These are phyloP conservation scores for Rostrohypoxylon terebratum DNA, from an alignment of 495 filamentous ascomycete genomes.

Conservation along the genomic window DNA sequence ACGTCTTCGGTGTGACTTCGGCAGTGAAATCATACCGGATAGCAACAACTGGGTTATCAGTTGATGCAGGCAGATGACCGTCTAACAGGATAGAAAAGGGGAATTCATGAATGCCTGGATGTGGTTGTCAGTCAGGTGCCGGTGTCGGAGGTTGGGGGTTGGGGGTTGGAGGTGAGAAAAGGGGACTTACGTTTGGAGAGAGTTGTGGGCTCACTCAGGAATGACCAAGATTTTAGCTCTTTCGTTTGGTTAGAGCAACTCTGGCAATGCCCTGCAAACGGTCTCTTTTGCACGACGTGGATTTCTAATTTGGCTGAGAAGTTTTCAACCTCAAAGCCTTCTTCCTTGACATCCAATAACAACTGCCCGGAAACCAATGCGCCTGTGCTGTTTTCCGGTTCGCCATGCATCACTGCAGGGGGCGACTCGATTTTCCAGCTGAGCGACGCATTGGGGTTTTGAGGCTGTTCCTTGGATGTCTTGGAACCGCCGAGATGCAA, in stretches of 20 bases:
- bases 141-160: no score
- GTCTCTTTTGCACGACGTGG: conserved; percentile 78
- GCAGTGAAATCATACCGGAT: conserved; percentile 85
- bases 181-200: conserved; percentile 67
- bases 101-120: conserved; percentile 73
- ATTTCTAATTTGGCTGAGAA: conserved; percentile 77
- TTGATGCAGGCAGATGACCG: conserved; percentile 85
- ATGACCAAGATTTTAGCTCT: conserved; percentile 80
- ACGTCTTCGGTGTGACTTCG: conserved; percentile 67
- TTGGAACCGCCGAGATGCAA: conserved; percentile 59
- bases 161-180: neutral
- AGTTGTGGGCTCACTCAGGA: conserved; percentile 74
- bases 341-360: conserved; percentile 74
- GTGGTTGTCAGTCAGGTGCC: conserved; percentile 37
- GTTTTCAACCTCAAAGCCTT: conserved; percentile 71
- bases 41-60: conserved; percentile 74
- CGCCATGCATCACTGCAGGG: conserved; percentile 85
- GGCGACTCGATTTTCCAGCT: conserved; percentile 89
- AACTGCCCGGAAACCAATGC: conserved; percentile 90
- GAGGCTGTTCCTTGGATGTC: conserved; percentile 57
- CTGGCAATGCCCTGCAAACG: conserved; percentile 79
- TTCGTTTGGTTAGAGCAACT: conserved; percentile 77
- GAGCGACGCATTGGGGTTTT: conserved; percentile 65
- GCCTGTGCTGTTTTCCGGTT: conserved; percentile 79
- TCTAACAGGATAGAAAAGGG: conserved; percentile 93